Conservation (phyloP, 371 early-diverging fungal genomes). For the Zopfochytrium polystomum region DNA sequence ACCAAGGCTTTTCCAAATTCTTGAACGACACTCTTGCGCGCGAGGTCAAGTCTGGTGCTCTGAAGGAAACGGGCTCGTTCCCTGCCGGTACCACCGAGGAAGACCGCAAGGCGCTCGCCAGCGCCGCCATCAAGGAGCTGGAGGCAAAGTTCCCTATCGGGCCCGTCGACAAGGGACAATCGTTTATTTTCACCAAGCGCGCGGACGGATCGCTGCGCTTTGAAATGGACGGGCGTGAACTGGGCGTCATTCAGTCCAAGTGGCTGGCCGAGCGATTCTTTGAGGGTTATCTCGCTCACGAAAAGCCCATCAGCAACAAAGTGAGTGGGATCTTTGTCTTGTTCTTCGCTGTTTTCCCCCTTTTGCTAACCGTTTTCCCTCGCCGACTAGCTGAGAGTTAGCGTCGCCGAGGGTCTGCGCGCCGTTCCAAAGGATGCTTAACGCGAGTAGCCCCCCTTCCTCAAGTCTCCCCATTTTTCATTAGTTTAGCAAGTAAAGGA, state of each 20-base stretch:
- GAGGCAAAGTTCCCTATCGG: conserved; percentile 61
- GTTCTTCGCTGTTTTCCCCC: background rate
- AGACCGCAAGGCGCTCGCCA: conserved; percentile 6
- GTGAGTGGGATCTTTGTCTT: background rate
- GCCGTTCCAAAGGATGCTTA: background rate
- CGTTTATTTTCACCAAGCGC: conserved; percentile 62
- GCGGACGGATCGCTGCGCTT: conserved; percentile 55
- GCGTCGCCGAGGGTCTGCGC: conserved; percentile 2
- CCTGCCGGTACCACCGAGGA: background rate
- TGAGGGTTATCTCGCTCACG: conserved; percentile 60
- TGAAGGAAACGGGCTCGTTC: conserved; percentile 1
- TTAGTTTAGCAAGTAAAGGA: background rate
- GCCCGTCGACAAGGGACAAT: conserved; percentile 57
- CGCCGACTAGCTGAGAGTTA: background rate
- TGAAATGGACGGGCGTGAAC: conserved; percentile 51
- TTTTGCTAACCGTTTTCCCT: background rate
- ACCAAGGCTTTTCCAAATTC: conserved; percentile 25
- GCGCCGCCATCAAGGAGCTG: conserved; percentile 49
- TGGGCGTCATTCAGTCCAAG: conserved; percentile 51
- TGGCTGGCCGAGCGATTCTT: conserved; percentile 66
- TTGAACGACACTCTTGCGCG: conserved; percentile 8
- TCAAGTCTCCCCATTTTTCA: background rate
- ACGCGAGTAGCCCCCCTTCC: background rate
- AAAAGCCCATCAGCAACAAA: conserved; percentile 55
- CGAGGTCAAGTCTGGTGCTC: conserved; percentile 8